Evolutionary conservation across 2,329 filamentous ascomycete genomes (phyloP), one percentile per base, ranked within the genome.

Genomic region (Fusarium protoensiforme): DNA sequence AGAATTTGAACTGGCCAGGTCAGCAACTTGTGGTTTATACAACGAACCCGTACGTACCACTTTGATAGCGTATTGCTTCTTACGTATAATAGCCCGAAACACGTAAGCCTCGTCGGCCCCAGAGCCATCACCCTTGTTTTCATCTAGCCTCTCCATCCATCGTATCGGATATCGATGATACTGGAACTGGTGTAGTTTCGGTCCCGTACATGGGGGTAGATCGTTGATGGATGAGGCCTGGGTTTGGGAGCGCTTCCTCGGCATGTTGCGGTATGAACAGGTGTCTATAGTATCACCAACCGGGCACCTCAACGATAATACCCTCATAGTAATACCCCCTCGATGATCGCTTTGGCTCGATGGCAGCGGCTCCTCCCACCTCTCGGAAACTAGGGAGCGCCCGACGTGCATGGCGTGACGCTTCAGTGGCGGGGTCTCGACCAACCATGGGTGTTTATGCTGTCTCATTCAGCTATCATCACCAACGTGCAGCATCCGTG

Each of bases 41-140:
- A n/a, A 56, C 20, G 33, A 6, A 33, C 24, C 31, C 46, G 46
- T 22, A 35, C 36, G 14, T 66, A 74, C 73, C 5, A 77, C 69
- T 60, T 77, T 77, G 20, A 77, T 64, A 8, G 75, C 71, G n/a
- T 77, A 77, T 27, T 73, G 58, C 7, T 53, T 59, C 6, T 31
- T 38, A 11, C 54, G 53, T 13, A 76, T 75, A 3, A 24, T 58
- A 5, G 66, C 73, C 22, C 67, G 67, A 43, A 76, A 76, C 8
- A 75, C 67, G 18, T 71, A 76, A 7, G 67, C 71, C 43, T 75
- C 39, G 16, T 75, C 39, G 16, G 41, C 60, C 13, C 54, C 33
- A 1, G 29, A 29, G 9, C 57, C 65, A 7, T 74, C 63, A 8
- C 64, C 51, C 11, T 35, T 18, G 36, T 65, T 43, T 10, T 57